Evolutionary conservation across 495 filamentous ascomycete species (phyloP), one percentile per base, ranked within the genome.

Genomic region (Pyrenula aspistea): DNA sequence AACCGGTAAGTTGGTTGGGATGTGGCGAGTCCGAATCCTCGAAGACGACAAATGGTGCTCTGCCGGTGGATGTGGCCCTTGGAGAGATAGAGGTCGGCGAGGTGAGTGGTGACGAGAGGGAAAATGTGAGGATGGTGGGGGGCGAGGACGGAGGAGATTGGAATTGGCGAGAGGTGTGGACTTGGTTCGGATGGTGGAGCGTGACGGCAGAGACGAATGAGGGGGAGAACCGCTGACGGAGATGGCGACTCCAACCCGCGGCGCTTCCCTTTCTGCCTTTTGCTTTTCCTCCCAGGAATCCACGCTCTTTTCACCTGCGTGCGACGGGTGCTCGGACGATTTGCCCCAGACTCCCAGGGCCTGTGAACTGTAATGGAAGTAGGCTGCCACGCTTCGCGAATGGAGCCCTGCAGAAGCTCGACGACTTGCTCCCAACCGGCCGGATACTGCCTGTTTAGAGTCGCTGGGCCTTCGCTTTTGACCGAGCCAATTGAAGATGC

Each of bases 11-110:
- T n/a, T n/a, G n/a, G n/a, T n/a, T n/a, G n/a, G n/a, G n/a, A n/a
- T n/a, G n/a, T n/a, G n/a, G n/a, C n/a, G n/a, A n/a, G n/a, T n/a
- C n/a, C n/a, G n/a, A n/a, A n/a, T n/a, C n/a, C n/a, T n/a, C n/a
- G n/a, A n/a, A n/a, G n/a, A n/a, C n/a, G n/a, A n/a, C n/a, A n/a
- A n/a, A n/a, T n/a, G n/a, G n/a, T n/a, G n/a, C 10, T 50, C 22
- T 22, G 42, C 51, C 12, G 22, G 63, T 64, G 67, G 65, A 59
- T 60, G 65, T 62, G 64, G 65, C 58, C 59, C 55, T 54, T 49
- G 53, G 24, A 25, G 25, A 21, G 49, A 8, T 25, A 51, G 24
- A 31, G 31, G 47, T 47, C 15, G 42, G n/a, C 10, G 22, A 55
- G 53, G 25, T 22, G 21, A 47, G 24, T 59, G 19, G 49, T 42